A percentile compares a stretch with the other conserved stretches of the same genome.
Conservation (phyloP, 2,329 filamentous ascomycete species). For the Colletotrichum sp. region DNA sequence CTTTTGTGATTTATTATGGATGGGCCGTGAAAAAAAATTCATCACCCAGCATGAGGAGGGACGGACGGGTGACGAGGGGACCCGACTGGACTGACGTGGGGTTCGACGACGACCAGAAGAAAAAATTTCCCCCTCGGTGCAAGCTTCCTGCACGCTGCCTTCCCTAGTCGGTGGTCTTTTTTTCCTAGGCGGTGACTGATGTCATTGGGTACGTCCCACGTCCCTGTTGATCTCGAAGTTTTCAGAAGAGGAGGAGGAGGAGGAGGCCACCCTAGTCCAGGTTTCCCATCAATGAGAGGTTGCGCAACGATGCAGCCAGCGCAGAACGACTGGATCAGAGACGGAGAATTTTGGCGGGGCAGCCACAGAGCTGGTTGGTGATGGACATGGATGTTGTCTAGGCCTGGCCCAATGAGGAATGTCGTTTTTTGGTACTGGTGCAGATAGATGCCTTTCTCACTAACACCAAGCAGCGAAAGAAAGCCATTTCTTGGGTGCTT, state of each 20-base stretch:
- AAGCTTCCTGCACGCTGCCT: neutral
- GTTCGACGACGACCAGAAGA: neutral
- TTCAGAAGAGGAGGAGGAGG: neutral
- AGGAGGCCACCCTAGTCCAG: neutral
- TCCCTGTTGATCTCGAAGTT: conserved; percentile 19
- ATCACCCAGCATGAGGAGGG: neutral
- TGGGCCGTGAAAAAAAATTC: neutral
- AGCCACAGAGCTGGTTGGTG: neutral
- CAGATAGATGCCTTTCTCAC: neutral
- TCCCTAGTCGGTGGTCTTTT: neutral
- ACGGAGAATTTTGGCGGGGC: conserved; percentile 5
- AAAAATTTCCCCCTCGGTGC: neutral
- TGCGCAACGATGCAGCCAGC: neutral
- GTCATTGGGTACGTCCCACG: conserved; percentile 13
- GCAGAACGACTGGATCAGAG: neutral
- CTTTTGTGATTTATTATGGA: neutral
- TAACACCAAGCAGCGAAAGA: neutral
- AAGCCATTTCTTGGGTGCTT: neutral
- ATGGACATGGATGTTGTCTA: neutral
- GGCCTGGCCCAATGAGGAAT: neutral
- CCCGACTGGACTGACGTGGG: neutral
- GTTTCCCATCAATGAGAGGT: neutral
- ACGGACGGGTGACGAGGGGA: neutral
- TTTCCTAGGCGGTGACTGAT: conserved; percentile 8
- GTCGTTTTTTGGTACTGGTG: neutral